Evolutionary conservation across 352 stramenopile genomes (phyloP), one percentile per base, ranked within the genome.

Genomic region (Globisporangium megalacanthum): DNA sequence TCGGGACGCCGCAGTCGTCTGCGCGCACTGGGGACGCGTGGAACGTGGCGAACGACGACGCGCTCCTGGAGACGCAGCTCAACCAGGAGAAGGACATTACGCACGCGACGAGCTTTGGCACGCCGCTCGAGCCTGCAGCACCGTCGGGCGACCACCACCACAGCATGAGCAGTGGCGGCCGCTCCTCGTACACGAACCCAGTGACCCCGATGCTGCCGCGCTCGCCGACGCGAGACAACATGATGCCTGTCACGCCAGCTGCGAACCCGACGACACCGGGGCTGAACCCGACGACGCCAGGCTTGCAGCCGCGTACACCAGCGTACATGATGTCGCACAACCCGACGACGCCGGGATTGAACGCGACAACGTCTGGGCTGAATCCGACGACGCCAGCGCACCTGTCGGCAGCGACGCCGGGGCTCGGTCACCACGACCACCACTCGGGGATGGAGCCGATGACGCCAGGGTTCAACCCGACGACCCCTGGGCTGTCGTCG

Each of bases 11-110:
- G 53, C 77, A 80, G 50, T 90, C 77, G 46, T 84, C 73, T 58
- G 72, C 68, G 52, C 76, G 71, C 52, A 66, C 42, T 51, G 66
- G 79, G 29, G 86, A 95, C 49, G 86, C 83, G 14, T 95, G 86
- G 86, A 93, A 92, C 62, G 79, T 91, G 60, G 80, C 81, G 8
- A 95, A 95, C 68, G 86, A 95, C 60, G 86, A 95, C 48, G 82
- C 82, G 9, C 51, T 95, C 31, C 61, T 95, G 13, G 86, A 95
- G 56, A 91, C 83, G 7, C 84, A 95, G 31, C 83, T 94, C 74
- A 93, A 93, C 60, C 86, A 95, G 56, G 86, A 95, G 60, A 92
- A 92, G 62, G 86, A 95, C 61, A 92, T 95, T 64, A 91, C 86
- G 20, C 86, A 95, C 55, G 86, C 86, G 29, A 92, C 81, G 17